Evolutionary conservation across 768 basidiomycete genomes (phyloP).

Genomic region (Boletus tomentosulus): DNA sequence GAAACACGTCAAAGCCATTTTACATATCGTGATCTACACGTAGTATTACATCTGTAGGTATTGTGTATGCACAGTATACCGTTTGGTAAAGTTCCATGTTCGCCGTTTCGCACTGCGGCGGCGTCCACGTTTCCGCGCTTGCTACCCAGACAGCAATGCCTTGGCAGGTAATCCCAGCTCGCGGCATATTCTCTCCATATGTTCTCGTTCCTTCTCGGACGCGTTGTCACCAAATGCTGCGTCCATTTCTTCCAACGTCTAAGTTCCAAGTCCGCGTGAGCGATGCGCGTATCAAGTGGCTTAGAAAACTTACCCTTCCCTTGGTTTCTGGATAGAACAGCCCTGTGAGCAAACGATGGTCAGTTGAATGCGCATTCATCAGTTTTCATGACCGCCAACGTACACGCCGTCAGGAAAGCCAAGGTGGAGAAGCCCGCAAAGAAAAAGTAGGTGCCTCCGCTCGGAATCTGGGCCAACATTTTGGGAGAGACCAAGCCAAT

Average conservation of each 20-base stretch:
- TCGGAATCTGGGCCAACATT: constrained; percentile 20
- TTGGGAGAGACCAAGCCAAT: constrained; percentile 28
- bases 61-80: background rate
- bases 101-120: background rate
- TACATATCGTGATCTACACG: background rate
- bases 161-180: constrained; percentile 26
- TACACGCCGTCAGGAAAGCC: constrained; percentile 29
- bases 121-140: background rate
- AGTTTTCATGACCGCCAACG: background rate
- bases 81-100: background rate
- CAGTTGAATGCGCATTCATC: background rate
- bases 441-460: constrained; percentile 28
- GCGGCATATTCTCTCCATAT: constrained; percentile 25
- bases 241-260: constrained; percentile 35
- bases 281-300: too few species aligned
- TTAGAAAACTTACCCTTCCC: constrained; percentile 24
- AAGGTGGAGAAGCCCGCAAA: constrained; percentile 25
- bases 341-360: constrained; percentile 7
- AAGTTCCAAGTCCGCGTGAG: background rate
- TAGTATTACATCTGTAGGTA: background rate
- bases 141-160: constrained; percentile 20
- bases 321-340: constrained; percentile 31
- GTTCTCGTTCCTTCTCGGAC: constrained; percentile 24
- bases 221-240: constrained; percentile 29
- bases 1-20: background rate